Base-by-base conservation (phyloP, 2,329 filamentous ascomycete genomes). In the Apiospora sp. region DNA sequence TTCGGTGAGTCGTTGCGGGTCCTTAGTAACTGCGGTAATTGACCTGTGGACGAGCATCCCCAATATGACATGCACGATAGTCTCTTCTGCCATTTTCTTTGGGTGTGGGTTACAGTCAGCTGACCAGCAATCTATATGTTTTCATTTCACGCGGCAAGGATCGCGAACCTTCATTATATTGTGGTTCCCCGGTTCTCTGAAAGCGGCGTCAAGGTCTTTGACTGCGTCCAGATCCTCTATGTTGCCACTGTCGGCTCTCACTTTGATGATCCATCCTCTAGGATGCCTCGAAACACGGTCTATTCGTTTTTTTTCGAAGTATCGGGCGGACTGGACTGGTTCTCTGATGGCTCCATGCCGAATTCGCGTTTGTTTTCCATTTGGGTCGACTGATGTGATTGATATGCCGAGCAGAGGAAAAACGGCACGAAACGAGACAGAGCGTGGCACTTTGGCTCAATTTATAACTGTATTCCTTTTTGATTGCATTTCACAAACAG, bases 391-490 rank as follows among this genome's bases (percentile, higher is more conserved):
- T 27, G 2, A 1, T 27, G 27, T 14, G 27, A 1, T 10, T 1
- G 27, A 1, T 10, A 0, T 13, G 3, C 3, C 12, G 13, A 8
- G 24, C 3, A 54, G 3, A 24, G 7, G 44, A 4, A 16, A 0
- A 22, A 19, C 19, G 1, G 19, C n/a, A 4, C 3, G 2, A 54
- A 54, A 12, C 49, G 2, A 54, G 49, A n/a, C 13, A 14, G 24
- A 14, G 3, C 10, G 24, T 54, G 49, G 10, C n/a, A 54, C 14
- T 1, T 54, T 54, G n/a, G 49, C n/a, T 14, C 0, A 27, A 27
- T 27, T 27, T 54, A 14, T 54, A 27, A 13, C 5, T 4, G 49
- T 27, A 10, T 0, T 27, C 14, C 49, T 51, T 14, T 51, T 8
- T 24, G 49, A 46, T 10, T n/a, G 37, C 37, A 37, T 37, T 6